phyloP scores from a whole-genome alignment of 176 grass and related monocot species.

The Dactylis glomerata region DNA sequence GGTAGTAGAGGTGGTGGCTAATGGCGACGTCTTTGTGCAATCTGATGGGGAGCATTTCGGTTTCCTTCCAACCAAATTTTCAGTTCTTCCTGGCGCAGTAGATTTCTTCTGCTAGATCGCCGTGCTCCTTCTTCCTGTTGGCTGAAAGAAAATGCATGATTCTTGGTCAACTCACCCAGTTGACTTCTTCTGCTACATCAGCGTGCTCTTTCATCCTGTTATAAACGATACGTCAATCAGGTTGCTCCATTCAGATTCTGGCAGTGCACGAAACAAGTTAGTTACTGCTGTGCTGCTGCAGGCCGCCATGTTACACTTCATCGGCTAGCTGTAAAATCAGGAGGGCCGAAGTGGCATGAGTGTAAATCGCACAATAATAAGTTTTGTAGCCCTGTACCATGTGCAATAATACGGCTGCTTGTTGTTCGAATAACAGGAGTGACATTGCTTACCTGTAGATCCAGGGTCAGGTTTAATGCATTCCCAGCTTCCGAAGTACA shows the following conservation, averaged over 20 bases:
- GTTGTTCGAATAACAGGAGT: neutral
- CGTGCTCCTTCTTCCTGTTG: neutral
- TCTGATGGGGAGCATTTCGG: conserved; percentile 91
- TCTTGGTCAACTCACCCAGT: neutral
- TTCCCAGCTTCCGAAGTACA: neutral
- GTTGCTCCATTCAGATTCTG: conserved; percentile 12
- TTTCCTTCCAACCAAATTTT: conserved; percentile 77
- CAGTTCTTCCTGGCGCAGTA: conserved; percentile 63
- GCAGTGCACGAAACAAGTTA: neutral
- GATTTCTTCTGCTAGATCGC: conserved; percentile 67
- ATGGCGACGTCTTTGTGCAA: conserved; percentile 65
- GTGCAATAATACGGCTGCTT: conserved; percentile 7
- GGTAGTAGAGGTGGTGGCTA: conserved; percentile 50
- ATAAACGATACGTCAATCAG: neutral
- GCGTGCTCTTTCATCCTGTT: neutral
- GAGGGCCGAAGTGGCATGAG: neutral
- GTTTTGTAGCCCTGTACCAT: conserved; percentile 1
- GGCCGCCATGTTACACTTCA: neutral
- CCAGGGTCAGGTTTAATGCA: conserved; percentile 15
- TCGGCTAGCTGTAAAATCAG: neutral
- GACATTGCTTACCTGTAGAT: conserved; percentile 14
- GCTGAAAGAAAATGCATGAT: neutral
- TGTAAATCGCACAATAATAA: conserved; percentile 16
- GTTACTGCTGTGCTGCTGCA: neutral
- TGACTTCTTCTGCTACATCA: neutral